These are phyloP conservation scores for Crataegus laevigata DNA, from an alignment of 306 rosid genomes.

Conservation along the genomic window DNA sequence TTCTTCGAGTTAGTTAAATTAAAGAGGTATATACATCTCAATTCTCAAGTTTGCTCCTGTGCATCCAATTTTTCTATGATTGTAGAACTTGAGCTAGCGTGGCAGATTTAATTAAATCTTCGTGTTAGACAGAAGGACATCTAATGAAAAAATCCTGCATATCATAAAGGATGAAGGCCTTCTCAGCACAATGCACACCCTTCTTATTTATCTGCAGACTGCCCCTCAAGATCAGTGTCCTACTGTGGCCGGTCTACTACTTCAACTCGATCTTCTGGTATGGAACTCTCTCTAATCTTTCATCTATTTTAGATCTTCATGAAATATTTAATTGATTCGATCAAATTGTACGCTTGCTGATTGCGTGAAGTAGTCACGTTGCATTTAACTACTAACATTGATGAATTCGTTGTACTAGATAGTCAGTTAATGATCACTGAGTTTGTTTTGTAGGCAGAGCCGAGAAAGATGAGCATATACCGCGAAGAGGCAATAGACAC, in stretches of 20 bases:
- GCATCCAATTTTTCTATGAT: conserved; percentile 7
- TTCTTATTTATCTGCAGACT: conserved; percentile 68
- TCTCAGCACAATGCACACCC: conserved; percentile 82
- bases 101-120: conserved; percentile 2
- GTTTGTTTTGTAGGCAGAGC: conserved; percentile 56
- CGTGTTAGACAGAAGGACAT: conserved; percentile 57
- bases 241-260: conserved; percentile 76
- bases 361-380: neutral
- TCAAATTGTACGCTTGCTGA: conserved; percentile 1
- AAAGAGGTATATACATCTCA: conserved; percentile 43
- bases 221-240: conserved; percentile 64
- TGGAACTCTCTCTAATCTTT: conserved; percentile 16
- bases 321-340: neutral
- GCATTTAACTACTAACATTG: neutral
- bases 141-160: conserved; percentile 67
- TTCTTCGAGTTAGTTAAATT: conserved; percentile 68
- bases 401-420: neutral
- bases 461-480: conserved; percentile 88
- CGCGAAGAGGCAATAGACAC: conserved; percentile 88
- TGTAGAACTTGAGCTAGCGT: neutral
- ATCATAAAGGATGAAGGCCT: conserved; percentile 76
- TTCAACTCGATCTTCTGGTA: conserved; percentile 97
- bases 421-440: conserved; percentile 8
- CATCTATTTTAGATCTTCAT: conserved; percentile 1
- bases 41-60: neutral